Evolutionary conservation across 129 eudicot genomes (phyloP).

Genomic region (Chrysanthemum makinoi): DNA sequence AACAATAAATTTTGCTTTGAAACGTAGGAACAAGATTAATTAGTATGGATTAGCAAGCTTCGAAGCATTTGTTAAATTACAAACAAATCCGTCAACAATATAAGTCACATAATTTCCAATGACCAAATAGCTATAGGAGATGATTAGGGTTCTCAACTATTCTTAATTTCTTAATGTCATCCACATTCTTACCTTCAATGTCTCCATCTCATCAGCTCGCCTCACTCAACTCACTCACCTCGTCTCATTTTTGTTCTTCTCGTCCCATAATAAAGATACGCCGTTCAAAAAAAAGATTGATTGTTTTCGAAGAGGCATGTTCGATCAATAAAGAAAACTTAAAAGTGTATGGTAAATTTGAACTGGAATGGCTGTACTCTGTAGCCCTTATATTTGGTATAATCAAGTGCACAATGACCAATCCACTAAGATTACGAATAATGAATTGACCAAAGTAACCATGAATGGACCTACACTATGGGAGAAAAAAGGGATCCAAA

Average conservation of each 20-base stretch:
- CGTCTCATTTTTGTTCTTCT: too few relatives aligned
- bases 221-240: neutral
- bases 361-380: slow-evolving; percentile 6
- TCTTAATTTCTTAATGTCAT: too few relatives aligned
- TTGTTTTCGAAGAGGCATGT: neutral
- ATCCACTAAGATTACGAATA: slow-evolving; percentile 11
- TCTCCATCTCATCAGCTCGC: neutral
- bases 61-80: too few relatives aligned
- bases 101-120: too few relatives aligned
- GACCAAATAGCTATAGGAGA: too few relatives aligned
- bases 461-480: slow-evolving; percentile 19
- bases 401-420: slow-evolving; percentile 29
- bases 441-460: slow-evolving; percentile 23
- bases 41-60: too few relatives aligned
- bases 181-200: too few relatives aligned
- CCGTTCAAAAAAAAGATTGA: neutral
- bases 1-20: too few relatives aligned
- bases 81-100: too few relatives aligned
- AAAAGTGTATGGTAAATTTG: neutral
- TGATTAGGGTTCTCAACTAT: too few relatives aligned
- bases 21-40: too few relatives aligned
- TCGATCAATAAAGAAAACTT: neutral
- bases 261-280: neutral
- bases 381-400: slow-evolving; percentile 17
- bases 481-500: slow-evolving; percentile 18